Evolutionary conservation across 108 stramenopile genomes (phyloP).

Genomic region (Conticribra guillardii): DNA sequence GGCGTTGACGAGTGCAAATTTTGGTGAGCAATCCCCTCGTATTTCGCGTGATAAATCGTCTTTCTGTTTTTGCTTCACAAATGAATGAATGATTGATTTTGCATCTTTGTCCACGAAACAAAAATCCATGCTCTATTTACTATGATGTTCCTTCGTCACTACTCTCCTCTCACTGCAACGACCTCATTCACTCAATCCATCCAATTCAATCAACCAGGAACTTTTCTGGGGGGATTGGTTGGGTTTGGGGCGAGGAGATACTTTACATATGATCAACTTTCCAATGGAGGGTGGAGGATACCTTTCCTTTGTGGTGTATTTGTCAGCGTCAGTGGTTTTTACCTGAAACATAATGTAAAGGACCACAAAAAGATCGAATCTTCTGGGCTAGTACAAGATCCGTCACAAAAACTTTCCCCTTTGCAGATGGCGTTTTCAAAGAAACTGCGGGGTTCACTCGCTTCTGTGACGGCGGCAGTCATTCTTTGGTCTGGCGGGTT

Average conservation of each 20-base stretch:
- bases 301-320: conserved; percentile 50
- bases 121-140: too few relatives aligned
- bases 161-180: too few relatives aligned
- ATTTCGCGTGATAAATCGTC: too few relatives aligned
- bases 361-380: conserved; percentile 20
- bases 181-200: too few relatives aligned
- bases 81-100: too few relatives aligned
- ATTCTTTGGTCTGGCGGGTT: conserved; percentile 40
- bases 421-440: conserved; percentile 18
- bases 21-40: too few relatives aligned
- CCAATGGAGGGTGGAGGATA: conserved; percentile 38
- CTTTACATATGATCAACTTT: conserved; percentile 26
- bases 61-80: too few relatives aligned
- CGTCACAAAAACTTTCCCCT: background rate
- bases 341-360: conserved; percentile 28
- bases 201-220: too few relatives aligned
- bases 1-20: conserved; percentile 21
- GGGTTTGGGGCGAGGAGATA: conserved; percentile 25
- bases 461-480: conserved; percentile 11
- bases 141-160: too few relatives aligned
- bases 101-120: too few relatives aligned
- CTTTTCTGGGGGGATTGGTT: conserved; percentile 28
- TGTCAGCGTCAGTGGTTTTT: conserved; percentile 22
- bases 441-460: conserved; percentile 11
- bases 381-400: background rate